Conservation (phyloP, 257 asterid genomes). For the Jaltomata sinuosa region DNA sequence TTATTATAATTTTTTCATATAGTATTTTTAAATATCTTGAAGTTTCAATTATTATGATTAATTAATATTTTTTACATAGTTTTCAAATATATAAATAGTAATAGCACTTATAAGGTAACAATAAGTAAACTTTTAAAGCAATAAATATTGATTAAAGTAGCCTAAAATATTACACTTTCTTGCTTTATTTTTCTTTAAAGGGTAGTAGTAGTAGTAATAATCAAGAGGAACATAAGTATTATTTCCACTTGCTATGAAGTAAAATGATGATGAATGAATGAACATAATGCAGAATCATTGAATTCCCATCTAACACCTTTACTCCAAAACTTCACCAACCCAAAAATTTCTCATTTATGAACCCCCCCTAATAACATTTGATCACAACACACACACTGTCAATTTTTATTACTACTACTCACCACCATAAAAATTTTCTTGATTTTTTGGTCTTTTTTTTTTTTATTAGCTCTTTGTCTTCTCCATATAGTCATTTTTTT, state of each 20-base stretch:
- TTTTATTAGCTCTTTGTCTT: background rate
- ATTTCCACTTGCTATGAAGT: background rate
- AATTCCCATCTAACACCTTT: conserved; percentile 22
- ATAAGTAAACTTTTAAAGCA: background rate
- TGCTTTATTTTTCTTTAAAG: background rate
- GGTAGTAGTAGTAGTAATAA: too few species aligned
- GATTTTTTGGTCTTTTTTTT: background rate
- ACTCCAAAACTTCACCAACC: conserved; percentile 27
- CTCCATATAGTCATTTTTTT: background rate
- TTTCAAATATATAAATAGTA: background rate
- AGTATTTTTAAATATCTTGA: too few species aligned
- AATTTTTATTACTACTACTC: conserved; percentile 7
- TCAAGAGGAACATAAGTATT: background rate
- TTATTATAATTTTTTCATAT: too few species aligned
- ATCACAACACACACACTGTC: conserved; percentile 20
- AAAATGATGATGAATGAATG: background rate
- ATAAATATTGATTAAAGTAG: background rate
- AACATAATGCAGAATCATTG: conserved; percentile 22
- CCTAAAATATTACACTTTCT: background rate
- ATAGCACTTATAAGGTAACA: background rate
- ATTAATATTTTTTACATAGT: too few species aligned
- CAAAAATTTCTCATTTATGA: conserved; percentile 25
- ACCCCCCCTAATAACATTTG: conserved; percentile 30
- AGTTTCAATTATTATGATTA: too few species aligned
- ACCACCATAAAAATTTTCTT: background rate